phyloP scores from a whole-genome alignment of 2,329 filamentous ascomycete species.

The Acephala macrosclerotiorum region DNA sequence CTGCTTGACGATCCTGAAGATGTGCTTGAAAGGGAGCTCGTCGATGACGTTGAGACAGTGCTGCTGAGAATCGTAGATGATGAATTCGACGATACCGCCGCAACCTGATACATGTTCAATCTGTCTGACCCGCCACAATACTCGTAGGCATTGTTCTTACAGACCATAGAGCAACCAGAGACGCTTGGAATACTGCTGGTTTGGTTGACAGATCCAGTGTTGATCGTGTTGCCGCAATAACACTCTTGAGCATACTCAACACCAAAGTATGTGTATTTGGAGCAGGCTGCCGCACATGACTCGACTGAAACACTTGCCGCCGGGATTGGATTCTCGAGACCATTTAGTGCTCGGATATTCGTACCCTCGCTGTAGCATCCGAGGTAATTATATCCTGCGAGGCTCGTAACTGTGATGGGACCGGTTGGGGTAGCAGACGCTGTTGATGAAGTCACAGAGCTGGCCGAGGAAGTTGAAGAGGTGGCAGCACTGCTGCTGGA shows the following conservation, averaged over 20 bases:
- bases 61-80: conserved; percentile 15
- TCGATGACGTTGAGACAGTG: neutral
- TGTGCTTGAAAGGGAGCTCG: conserved; percentile 11
- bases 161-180: conserved; percentile 38
- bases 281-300: conserved; percentile 34
- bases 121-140: conserved; percentile 34
- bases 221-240: conserved; percentile 30
- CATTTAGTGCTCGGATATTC: conserved; percentile 28
- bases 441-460: conserved; percentile 8
- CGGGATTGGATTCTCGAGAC: conserved; percentile 22
- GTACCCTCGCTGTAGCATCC: conserved; percentile 38
- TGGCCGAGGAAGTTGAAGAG: conserved; percentile 1
- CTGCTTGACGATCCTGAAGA: neutral
- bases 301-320: conserved; percentile 34
- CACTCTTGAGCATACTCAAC: conserved; percentile 55
- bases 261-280: conserved; percentile 51
- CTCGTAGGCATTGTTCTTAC: conserved; percentile 30
- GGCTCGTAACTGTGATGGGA: conserved; percentile 33
- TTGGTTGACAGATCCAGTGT: conserved; percentile 26
- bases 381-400: conserved; percentile 28
- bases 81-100: neutral
- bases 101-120: conserved; percentile 21
- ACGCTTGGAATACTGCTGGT: conserved; percentile 23
- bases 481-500: conserved; percentile 25
- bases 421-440: conserved; percentile 27